phyloP scores from a whole-genome alignment of 2,329 filamentous ascomycete genomes.

The Epichloe aotearoae region DNA sequence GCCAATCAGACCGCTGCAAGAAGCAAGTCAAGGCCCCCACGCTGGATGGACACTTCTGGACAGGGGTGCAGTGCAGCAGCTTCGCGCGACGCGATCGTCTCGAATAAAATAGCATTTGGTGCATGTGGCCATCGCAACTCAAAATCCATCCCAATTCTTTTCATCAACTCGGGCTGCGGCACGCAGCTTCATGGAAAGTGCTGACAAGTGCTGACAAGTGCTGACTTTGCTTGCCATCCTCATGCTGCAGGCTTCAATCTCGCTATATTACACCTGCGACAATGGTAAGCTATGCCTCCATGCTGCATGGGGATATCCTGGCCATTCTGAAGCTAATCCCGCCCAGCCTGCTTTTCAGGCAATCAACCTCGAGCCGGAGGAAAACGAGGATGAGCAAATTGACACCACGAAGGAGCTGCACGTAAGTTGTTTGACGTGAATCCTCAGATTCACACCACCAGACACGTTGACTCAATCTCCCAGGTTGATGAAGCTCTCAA shows the following conservation, averaged over 20 bases:
- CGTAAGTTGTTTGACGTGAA: constrained; percentile 23
- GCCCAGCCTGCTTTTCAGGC: constrained; percentile 59
- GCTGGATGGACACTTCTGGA: not conserved
- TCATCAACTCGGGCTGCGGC: not conserved
- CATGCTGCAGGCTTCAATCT: not conserved
- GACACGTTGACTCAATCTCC: not conserved
- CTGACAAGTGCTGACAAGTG: not conserved
- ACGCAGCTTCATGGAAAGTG: not conserved
- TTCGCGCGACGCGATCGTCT: not conserved
- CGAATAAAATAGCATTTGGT: not conserved
- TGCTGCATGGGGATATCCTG: not conserved
- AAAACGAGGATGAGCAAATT: constrained; percentile 77
- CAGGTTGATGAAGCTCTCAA: constrained; percentile 91
- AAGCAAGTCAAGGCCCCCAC: too few relatives aligned
- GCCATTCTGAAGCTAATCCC: not conserved
- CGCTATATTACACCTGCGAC: not conserved
- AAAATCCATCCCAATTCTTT: not conserved
- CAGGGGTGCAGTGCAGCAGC: not conserved
- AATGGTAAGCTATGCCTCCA: not conserved
- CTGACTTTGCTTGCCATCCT: not conserved
- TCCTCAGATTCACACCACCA: not conserved
- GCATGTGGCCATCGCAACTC: not conserved
- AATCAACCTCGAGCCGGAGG: constrained; percentile 88
- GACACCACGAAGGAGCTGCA: constrained; percentile 94
- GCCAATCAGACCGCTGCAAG: too few relatives aligned